Percentiles rank a stretch among this genome's conserved stretches.
Conservation (phyloP, 2,329 filamentous ascomycete genomes). For the Thyridium curvatum region DNA sequence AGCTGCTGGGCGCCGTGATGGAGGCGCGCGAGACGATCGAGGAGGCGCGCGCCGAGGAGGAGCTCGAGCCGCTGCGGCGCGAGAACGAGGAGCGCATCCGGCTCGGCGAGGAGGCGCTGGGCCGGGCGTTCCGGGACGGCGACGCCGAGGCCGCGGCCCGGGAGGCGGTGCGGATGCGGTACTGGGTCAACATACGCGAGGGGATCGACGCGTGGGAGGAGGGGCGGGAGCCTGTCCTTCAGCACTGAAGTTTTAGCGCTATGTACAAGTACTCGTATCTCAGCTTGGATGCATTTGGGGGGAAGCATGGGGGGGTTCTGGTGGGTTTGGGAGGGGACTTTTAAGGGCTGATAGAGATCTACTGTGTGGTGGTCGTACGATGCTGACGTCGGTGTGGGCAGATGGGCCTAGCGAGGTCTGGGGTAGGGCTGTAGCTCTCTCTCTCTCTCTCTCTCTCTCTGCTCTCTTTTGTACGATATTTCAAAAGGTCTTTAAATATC, state of each 20-base stretch:
- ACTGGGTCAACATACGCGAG: conserved; percentile 86
- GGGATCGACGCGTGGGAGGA: conserved; percentile 78
- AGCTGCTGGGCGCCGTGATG: conserved; percentile 71
- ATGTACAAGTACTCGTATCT: too few relatives aligned
- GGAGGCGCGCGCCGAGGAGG: conserved; percentile 60
- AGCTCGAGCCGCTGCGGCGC: conserved; percentile 50
- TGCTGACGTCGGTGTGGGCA: too few relatives aligned
- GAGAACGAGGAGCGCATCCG: conserved; percentile 65
- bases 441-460: too few relatives aligned
- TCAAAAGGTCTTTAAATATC: too few relatives aligned
- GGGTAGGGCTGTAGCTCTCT: too few relatives aligned
- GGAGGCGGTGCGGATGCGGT: conserved; percentile 74
- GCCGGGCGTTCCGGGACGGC: conserved; percentile 55
- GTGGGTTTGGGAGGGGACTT: too few relatives aligned
- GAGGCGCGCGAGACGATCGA: conserved; percentile 74
- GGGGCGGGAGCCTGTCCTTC: conserved; percentile 54
- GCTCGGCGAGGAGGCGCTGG: conserved; percentile 57
- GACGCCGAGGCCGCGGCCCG: conserved; percentile 59
- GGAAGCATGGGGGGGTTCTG: too few relatives aligned
- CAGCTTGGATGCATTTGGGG: too few relatives aligned
- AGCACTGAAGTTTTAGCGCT: conserved; percentile 43
- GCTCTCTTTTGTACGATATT: too few relatives aligned
- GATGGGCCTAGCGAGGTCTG: too few relatives aligned
- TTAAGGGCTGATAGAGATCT: too few relatives aligned
- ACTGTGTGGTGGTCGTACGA: too few relatives aligned